A percentile compares a stretch with the other conserved stretches of the same genome.
Conservation (phyloP, 441 rosid species). For the Viola pubescens region DNA sequence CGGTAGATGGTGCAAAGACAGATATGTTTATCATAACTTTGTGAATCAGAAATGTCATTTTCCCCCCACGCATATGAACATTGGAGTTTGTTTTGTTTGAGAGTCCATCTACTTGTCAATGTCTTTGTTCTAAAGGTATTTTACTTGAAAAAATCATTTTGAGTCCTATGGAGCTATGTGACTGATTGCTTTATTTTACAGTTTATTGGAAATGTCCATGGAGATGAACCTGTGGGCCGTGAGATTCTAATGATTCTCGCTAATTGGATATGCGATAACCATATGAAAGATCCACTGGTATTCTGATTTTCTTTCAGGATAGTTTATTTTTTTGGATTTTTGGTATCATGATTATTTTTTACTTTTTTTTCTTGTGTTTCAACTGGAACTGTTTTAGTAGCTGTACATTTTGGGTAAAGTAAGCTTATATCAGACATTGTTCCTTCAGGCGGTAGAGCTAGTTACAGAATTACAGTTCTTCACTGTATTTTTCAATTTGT, state of each 20-base stretch:
- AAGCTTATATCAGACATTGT: too few species aligned
- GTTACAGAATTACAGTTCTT: too few species aligned
- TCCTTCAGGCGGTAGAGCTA: too few species aligned
- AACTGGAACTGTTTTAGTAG: too few species aligned
- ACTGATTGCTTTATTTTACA: conserved; percentile 28
- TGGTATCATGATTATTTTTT: neutral
- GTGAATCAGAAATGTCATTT: too few species aligned
- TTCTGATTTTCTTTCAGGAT: conserved; percentile 15
- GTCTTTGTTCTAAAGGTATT: too few species aligned
- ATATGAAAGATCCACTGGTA: conserved; percentile 74
- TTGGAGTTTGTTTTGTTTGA: neutral
- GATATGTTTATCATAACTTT: too few species aligned
- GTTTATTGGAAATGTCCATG: conserved; percentile 95
- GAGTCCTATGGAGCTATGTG: conserved; percentile 11
- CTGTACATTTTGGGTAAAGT: too few species aligned
- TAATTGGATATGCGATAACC: conserved; percentile 90
- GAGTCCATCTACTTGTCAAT: neutral
- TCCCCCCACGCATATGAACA: neutral
- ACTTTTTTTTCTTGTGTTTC: neutral
- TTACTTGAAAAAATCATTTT: neutral
- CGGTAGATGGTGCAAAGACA: too few species aligned
- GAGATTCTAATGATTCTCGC: conserved; percentile 74
- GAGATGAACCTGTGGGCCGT: conserved; percentile 95
- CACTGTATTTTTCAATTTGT: too few species aligned
- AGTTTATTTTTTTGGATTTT: neutral